A percentile compares a stretch with the other conserved stretches of the same genome.
Conservation (phyloP, 768 basidiomycete species). For the Tephrocybe sp. region DNA sequence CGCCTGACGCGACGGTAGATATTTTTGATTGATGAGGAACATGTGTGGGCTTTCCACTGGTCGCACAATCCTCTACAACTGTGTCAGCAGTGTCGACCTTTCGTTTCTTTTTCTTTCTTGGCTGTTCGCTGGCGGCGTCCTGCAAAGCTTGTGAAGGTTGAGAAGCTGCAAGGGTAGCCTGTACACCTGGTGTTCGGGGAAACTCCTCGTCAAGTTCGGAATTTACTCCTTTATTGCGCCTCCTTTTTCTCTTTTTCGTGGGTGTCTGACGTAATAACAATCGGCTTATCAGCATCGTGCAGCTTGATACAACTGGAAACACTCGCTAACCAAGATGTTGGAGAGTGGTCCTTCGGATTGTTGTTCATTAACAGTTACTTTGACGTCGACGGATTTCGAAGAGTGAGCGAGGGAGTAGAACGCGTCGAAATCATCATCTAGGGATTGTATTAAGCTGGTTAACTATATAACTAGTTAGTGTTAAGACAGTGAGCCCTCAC, state of each 20-base stretch:
- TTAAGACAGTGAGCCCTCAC: conserved; percentile 32
- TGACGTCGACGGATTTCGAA: conserved; percentile 32
- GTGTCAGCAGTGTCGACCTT: background rate
- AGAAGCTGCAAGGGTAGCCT: background rate
- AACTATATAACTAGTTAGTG: background rate
- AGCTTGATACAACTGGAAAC: no score
- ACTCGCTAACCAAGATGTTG: conserved; percentile 1
- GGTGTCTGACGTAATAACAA: conserved; percentile 7
- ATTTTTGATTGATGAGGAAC: background rate
- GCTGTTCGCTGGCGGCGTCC: conserved; percentile 1
- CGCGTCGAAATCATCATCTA: conserved; percentile 82
- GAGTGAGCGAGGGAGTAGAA: conserved; percentile 50
- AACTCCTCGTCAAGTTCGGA: background rate
- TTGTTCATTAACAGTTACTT: conserved; percentile 33
- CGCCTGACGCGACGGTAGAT: background rate
- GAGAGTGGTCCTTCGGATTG: background rate
- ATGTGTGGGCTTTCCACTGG: background rate
- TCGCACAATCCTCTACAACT: background rate
- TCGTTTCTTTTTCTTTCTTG: conserved; percentile 16
- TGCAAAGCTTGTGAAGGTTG: background rate
- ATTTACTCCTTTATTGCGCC: conserved; percentile 7
- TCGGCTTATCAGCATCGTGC: background rate
- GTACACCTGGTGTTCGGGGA: background rate
- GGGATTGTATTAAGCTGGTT: conserved; percentile 3
- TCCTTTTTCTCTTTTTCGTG: conserved; percentile 17